Conservation (phyloP, 768 basidiomycete species). For the Saitozyma podzolica region DNA sequence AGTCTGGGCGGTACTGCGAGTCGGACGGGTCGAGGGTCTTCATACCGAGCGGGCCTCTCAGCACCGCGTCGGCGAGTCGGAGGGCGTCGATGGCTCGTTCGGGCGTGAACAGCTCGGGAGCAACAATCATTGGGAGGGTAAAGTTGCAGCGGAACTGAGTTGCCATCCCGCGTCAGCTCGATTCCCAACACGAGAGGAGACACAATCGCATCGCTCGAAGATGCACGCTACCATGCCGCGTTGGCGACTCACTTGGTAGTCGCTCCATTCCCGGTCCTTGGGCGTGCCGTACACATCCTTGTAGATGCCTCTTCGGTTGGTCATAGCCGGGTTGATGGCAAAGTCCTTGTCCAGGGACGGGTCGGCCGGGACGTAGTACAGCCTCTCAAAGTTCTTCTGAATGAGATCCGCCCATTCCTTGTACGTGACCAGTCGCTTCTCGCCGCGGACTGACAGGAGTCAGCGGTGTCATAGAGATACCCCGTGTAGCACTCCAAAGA, state of each 20-base stretch:
- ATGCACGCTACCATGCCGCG: neutral
- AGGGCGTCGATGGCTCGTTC: constrained; percentile 77
- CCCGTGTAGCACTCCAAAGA: constrained; percentile 1
- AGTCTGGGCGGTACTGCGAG: constrained; percentile 81
- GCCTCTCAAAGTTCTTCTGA: constrained; percentile 81
- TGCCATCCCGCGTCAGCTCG: constrained; percentile 1
- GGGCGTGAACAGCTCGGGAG: constrained; percentile 87
- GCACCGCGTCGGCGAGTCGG: constrained; percentile 71
- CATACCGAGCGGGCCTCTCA: constrained; percentile 92
- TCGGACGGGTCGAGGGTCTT: constrained; percentile 89
- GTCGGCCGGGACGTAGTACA: constrained; percentile 87
- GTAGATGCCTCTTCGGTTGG: constrained; percentile 93
- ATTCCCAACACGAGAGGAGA: neutral
- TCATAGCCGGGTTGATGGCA: constrained; percentile 65
- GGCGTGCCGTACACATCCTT: constrained; percentile 97
- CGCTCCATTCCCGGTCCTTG: constrained; percentile 84
- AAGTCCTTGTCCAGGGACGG: constrained; percentile 69
- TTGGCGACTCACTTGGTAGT: constrained; percentile 67
- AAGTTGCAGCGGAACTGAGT: constrained; percentile 75
- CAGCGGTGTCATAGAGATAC: constrained; percentile 4
- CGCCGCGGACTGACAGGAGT: constrained; percentile 64
- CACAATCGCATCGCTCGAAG: no score
- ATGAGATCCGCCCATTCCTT: constrained; percentile 85
- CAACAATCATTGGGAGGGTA: constrained; percentile 94
- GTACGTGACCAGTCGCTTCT: constrained; percentile 73